Conservation (phyloP, 352 stramenopile genomes). For the Thraustochytrium sp. region DNA sequence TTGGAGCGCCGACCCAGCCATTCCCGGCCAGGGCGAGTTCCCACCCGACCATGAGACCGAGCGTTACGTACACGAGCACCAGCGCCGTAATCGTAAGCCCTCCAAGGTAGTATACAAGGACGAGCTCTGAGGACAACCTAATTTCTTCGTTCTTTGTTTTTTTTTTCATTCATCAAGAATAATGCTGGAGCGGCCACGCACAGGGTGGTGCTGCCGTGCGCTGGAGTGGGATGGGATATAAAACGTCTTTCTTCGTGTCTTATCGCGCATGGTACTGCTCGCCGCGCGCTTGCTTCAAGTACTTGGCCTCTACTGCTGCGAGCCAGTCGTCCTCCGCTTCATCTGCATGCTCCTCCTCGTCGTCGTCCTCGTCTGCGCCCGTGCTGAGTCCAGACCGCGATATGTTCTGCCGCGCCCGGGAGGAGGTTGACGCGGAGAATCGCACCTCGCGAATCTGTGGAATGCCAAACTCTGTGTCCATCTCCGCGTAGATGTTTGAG, state of each 20-base stretch:
- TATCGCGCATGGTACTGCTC: neutral
- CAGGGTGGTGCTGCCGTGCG: too few species aligned
- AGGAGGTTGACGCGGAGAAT: neutral
- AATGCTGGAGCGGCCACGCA: neutral
- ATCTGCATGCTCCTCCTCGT: neutral
- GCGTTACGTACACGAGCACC: neutral
- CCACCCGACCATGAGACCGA: slow-evolving; percentile 3
- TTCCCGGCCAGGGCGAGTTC: neutral
- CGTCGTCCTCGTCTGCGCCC: neutral
- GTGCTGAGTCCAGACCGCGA: neutral
- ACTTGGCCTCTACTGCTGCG: slow-evolving; percentile 18
- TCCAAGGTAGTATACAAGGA: slow-evolving; percentile 19
- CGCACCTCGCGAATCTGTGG: neutral
- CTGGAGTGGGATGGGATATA: neutral
- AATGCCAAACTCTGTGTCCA: slow-evolving; percentile 25
- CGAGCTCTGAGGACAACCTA: neutral
- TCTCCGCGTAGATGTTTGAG: slow-evolving; percentile 9
- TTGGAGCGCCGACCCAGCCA: neutral
- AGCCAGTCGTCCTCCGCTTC: slow-evolving; percentile 25
- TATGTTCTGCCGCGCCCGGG: neutral
- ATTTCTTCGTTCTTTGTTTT: neutral
- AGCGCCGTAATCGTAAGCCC: neutral
- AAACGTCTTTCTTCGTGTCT: neutral
- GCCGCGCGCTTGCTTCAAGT: slow-evolving; percentile 9
- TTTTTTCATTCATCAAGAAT: neutral